Evolutionary conservation across 306 rosid genomes (phyloP).

Genomic region (Carpinus viminea): DNA sequence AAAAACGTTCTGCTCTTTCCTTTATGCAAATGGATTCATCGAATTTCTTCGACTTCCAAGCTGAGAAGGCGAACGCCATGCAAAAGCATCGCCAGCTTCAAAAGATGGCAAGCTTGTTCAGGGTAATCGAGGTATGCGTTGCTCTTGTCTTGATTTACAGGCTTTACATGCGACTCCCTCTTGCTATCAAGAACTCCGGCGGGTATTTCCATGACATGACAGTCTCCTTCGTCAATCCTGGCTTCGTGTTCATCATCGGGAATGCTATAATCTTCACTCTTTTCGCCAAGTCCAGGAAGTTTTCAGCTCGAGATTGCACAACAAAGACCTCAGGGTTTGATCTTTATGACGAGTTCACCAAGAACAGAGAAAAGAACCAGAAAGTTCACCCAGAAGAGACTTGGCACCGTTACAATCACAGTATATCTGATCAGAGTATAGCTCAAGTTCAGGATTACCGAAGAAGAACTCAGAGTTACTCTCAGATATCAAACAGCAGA

Average conservation of each 20-base stretch:
- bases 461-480: slow-evolving; percentile 49
- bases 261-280: slow-evolving; percentile 70
- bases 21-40: slow-evolving; percentile 53
- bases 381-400: slow-evolving; percentile 1
- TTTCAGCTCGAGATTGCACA: slow-evolving; percentile 35
- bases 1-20: neutral
- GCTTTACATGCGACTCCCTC: slow-evolving; percentile 52
- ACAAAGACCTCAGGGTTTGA: slow-evolving; percentile 29
- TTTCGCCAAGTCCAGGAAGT: slow-evolving; percentile 61
- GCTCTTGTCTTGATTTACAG: slow-evolving; percentile 59
- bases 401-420: slow-evolving; percentile 8
- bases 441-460: slow-evolving; percentile 36
- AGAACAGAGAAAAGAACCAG: slow-evolving; percentile 35
- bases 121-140: slow-evolving; percentile 58
- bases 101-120: slow-evolving; percentile 48
- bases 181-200: slow-evolving; percentile 57
- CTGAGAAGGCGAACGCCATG: slow-evolving; percentile 67
- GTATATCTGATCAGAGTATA: neutral
- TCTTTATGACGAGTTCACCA: slow-evolving; percentile 54
- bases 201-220: slow-evolving; percentile 55
- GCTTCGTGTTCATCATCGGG: slow-evolving; percentile 71
- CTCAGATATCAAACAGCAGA: slow-evolving; percentile 31
- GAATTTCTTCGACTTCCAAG: slow-evolving; percentile 53
- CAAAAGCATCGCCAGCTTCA: slow-evolving; percentile 46
- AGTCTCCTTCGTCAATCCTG: slow-evolving; percentile 47